Base-by-base conservation (phyloP, 2,329 filamentous ascomycete genomes). In the Parasarocladium wereldwijsianum region DNA sequence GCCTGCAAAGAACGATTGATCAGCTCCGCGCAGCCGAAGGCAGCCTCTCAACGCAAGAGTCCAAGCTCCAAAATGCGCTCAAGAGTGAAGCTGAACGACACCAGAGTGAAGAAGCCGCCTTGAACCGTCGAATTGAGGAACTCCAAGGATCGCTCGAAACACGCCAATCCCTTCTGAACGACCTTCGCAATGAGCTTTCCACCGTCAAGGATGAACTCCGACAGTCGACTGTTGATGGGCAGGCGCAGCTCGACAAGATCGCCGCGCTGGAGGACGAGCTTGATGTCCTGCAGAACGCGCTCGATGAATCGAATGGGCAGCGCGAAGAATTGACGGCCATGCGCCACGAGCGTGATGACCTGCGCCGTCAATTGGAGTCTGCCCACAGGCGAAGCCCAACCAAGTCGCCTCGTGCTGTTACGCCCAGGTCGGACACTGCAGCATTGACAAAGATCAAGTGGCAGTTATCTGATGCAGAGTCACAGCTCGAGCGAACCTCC, bases 191-290 rank as follows among this genome's bases (percentile, higher is more conserved):
- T 31, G 78, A 86, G 42, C 54, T 85, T 4, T 70, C 76, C 3
- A 54, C 60, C 6, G 65, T 75, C 7, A 70, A 69, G 32, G 78
- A 85, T 38, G 74, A 84, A 33, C 61, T 85, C 7, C 70, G 78
- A n/a, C 60, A 76, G 29, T 68, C 69, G 16, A 70, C 75, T 38
- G 62, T 76, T 14, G 71, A 76, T 38, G 65, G 71, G 44, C 66
- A 72, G 38, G 48, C 62, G 1, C 61, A 81, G 35, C 59, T 61
- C 28, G 75, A 80, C 39, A 82, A 74, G 46, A 59, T 75, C 2
- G 69, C 78, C 34, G 64, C 65, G 6, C 50, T 86, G 13, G 77
- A 86, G 45, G 79, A 85, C 39, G 80, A 85, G 46, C 62, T 84
- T n/a, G 74, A 82, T 31, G 69, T 82, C 17, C 54, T 86, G 10